A percentile compares a stretch with the other conserved stretches of the same genome.
phyloP scores from a whole-genome alignment of 768 basidiomycete genomes.

The Rhodotorula taiwanensis region DNA sequence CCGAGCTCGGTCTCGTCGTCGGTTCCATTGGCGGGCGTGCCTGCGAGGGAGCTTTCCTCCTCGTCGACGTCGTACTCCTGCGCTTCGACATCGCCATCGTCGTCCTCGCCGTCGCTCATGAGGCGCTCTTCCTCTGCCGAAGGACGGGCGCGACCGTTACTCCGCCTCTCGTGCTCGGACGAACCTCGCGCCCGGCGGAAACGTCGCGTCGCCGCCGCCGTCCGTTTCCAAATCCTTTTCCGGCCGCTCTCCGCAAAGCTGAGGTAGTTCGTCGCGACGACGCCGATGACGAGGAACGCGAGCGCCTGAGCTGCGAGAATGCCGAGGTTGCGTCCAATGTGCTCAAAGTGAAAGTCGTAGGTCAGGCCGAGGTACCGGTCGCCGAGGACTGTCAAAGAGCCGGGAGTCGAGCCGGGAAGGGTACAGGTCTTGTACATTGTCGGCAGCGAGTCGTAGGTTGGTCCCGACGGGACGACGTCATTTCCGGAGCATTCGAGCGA shows the following conservation, averaged over 20 bases:
- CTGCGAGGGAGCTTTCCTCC: constrained; percentile 5
- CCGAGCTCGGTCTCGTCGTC: not conserved
- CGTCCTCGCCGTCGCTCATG: constrained; percentile 1
- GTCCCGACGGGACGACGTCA: constrained; percentile 37
- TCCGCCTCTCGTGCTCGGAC: too few relatives aligned
- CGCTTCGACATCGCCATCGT: constrained; percentile 33
- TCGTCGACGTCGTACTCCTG: constrained; percentile 28
- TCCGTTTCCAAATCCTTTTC: constrained; percentile 24
- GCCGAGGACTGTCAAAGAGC: constrained; percentile 52
- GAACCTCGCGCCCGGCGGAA: too few relatives aligned
- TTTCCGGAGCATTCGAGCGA: constrained; percentile 25
- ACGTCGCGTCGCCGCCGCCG: constrained; percentile 9
- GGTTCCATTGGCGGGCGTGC: constrained; percentile 1
- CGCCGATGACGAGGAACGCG: constrained; percentile 31
- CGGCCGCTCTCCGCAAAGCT: constrained; percentile 18
- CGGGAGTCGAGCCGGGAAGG: constrained; percentile 50
- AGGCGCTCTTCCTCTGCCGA: constrained; percentile 9
- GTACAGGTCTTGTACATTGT: constrained; percentile 25
- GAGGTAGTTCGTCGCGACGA: constrained; percentile 29
- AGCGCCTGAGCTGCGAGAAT: constrained; percentile 42
- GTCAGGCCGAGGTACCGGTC: constrained; percentile 60
- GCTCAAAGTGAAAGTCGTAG: constrained; percentile 47
- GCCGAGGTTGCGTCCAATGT: constrained; percentile 50
- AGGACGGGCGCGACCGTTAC: not conserved
- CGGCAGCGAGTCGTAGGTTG: constrained; percentile 18